Evolutionary conservation across 805 yeast genomes (phyloP), one percentile per base, ranked within the genome.

Genomic region (Ogataea pini): DNA sequence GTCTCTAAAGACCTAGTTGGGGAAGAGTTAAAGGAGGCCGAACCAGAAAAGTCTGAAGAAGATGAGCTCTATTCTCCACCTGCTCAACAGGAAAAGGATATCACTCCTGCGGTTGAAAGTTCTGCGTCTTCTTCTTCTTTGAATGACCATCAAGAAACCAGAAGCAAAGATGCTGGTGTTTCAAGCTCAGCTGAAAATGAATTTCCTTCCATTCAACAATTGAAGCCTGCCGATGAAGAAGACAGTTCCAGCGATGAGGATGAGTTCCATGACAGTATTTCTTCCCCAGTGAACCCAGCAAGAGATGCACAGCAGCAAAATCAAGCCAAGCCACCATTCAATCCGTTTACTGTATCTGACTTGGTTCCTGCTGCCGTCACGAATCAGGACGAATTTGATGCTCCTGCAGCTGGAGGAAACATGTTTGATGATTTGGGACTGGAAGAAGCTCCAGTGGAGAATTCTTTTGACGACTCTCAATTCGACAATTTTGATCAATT

Each of bases 131-230:
- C 32, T 4, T 39, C 42, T n/a, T 39, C 42, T 10, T 39, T 39
- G n/a, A n/a, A n/a, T 18, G 42, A 39, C 12, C 22, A 4, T 3
- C 31, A 31, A 14, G 22, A 36, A n/a, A 13, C 38, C 24, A 32
- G 22, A 14, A 16, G n/a, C 17, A 25, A 25, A 4, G 16, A 39
- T 13, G 9, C 25, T n/a, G n/a, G 42, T 20, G 6, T 40, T 18
- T 38, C 36, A 16, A 24, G 19, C 20, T 24, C 33, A 2, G 18
- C 72, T 67, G 42, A 47, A 5, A 75, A 72, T 12, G 87, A 82
- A 54, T 82, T 83, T 56, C 86, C 87, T 9, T 85, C 88, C 24
- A 78, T 83, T 37, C 66, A 72, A 53, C 84, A 83, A 54, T 61
- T 80, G 27, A 77, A 79, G 19, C 68, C 73, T 36, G 78, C 74